phyloP scores from a whole-genome alignment of 2,329 filamentous ascomycete genomes.

The Metarhizium brunneum region DNA sequence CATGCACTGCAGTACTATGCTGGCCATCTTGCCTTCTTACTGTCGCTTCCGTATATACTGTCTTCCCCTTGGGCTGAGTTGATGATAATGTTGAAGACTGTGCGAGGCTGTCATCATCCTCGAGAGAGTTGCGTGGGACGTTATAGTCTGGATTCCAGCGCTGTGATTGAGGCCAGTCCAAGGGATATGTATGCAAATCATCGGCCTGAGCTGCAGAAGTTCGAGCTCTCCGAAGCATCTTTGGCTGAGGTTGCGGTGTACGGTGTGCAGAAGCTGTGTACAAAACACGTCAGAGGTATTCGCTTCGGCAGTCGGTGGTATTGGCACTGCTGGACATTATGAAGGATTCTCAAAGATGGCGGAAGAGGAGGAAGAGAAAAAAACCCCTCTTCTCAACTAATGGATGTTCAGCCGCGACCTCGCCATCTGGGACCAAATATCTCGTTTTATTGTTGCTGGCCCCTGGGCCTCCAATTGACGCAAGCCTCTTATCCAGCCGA shows the following conservation, averaged over 20 bases:
- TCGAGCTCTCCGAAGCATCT: neutral
- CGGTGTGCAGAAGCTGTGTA: neutral
- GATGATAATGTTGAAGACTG: neutral
- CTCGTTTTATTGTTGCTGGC: too few species aligned
- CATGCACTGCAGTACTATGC: too few species aligned
- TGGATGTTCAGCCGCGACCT: too few species aligned
- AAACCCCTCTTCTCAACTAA: too few species aligned
- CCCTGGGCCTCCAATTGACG: too few species aligned
- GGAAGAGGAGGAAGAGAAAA: too few species aligned
- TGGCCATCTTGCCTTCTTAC: too few species aligned
- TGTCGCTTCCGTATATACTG: neutral
- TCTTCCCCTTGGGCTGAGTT: conserved; percentile 5
- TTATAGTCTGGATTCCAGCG: conserved; percentile 19
- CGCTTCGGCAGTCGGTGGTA: neutral
- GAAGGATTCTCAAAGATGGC: too few species aligned
- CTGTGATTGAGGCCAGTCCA: conserved; percentile 12
- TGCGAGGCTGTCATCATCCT: neutral
- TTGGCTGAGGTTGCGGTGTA: neutral
- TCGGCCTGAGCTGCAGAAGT: neutral
- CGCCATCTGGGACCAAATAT: too few species aligned
- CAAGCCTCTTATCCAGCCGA: too few species aligned
- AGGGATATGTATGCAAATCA: conserved; percentile 6
- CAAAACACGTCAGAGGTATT: neutral
- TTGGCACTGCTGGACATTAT: too few species aligned
- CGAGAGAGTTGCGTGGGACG: conserved; percentile 13